These are phyloP conservation scores for Aspergillus niger DNA, from an alignment of 2,329 filamentous ascomycete species.

Conservation along the genomic window DNA sequence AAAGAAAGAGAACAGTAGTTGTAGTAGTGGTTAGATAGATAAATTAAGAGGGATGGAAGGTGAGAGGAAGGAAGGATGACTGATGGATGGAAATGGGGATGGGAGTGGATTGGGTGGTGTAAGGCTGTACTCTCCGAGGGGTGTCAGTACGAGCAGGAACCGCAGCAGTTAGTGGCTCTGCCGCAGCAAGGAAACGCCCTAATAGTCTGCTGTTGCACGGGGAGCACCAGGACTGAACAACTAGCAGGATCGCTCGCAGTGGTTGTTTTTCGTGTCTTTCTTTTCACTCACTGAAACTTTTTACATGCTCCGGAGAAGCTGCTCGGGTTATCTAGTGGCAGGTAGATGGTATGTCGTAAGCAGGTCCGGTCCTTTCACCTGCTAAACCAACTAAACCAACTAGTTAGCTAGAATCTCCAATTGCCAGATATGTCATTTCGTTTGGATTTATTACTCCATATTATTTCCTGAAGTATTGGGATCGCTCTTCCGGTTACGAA, in stretches of 20 bases:
- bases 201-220: neutral
- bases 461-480: neutral
- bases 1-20: slow-evolving; percentile 1
- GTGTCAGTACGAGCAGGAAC: neutral
- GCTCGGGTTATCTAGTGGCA: neutral
- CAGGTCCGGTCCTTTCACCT: neutral
- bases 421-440: neutral
- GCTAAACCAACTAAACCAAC: no score
- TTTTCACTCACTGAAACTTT: neutral
- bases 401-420: no score
- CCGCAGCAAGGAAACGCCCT: slow-evolving; percentile 4
- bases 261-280: neutral
- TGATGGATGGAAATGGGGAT: neutral
- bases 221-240: neutral
- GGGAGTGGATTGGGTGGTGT: slow-evolving; percentile 1
- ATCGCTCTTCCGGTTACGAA: neutral
- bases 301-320: neutral
- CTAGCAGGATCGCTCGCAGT: no score
- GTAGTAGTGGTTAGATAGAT: neutral
- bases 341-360: neutral
- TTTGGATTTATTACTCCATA: no score
- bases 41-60: neutral
- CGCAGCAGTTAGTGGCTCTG: neutral
- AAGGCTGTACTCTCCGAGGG: slow-evolving; percentile 4
- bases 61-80: slow-evolving; percentile 9